phyloP scores from a whole-genome alignment of 345 rosid genomes.

The Citrus hindsii region DNA sequence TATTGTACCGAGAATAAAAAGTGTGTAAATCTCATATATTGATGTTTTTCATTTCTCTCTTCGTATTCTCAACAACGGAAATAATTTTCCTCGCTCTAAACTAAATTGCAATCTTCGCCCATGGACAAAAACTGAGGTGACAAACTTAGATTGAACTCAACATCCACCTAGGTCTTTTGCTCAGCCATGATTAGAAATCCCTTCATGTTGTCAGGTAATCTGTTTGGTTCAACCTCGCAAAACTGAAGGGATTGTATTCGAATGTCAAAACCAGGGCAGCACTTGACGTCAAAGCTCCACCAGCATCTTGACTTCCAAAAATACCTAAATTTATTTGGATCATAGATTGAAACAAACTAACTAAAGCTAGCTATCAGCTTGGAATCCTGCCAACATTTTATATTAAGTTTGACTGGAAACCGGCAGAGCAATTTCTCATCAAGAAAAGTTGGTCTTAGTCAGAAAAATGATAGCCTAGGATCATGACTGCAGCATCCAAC shows the following conservation, averaged over 20 bases:
- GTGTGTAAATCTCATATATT: too few species aligned
- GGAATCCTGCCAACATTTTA: background rate
- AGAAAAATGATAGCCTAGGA: background rate
- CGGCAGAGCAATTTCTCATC: background rate
- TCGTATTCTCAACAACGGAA: too few species aligned
- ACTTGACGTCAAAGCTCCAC: background rate
- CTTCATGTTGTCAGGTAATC: background rate
- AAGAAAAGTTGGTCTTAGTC: background rate
- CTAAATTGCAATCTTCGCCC: too few species aligned
- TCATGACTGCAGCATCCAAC: conserved; percentile 1
- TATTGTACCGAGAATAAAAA: too few species aligned
- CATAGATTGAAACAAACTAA: background rate
- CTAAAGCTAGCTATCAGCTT: background rate
- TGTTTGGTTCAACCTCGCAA: background rate
- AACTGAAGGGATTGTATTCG: background rate
- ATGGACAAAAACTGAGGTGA: too few species aligned
- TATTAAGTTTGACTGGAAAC: background rate
- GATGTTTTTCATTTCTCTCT: too few species aligned
- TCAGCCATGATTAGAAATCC: too few species aligned
- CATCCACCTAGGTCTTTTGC: too few species aligned
- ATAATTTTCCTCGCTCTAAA: too few species aligned
- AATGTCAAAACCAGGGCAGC: background rate
- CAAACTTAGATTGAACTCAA: too few species aligned
- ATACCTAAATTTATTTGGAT: background rate
- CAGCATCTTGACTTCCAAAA: background rate